Evolutionary conservation across 78 protist genomes (phyloP), one percentile per base, ranked within the genome.

Genomic region (Emiliania huxleyi): DNA sequence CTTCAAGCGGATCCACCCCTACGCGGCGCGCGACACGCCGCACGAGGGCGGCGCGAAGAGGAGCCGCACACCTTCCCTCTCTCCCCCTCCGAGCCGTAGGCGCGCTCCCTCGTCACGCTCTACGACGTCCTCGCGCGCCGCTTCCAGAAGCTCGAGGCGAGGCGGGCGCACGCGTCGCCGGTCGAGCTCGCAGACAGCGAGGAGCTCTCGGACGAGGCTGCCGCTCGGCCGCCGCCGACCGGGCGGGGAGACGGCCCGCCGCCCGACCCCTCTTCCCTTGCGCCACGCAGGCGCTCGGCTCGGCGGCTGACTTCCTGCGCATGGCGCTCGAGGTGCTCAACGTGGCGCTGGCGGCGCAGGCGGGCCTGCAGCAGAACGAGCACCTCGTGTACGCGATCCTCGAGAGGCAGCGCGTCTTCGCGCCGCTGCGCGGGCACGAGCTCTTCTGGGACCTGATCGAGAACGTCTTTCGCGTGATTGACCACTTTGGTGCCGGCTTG

Each of bases 331-430:
- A 84, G 71, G 19, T 49, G 25, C 1, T 49, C 75, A 48, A 85
- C 71, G 71, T 18, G 37, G 42, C 33, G 71, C 90, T 49, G 19
- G 1, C 56, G 89, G 0, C 11, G 25, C 6, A 22, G 49, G n/a
- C n/a, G n/a, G n/a, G n/a, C n/a, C 87, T 40, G 23, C 15, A 5
- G 35, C 46, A 8, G 45, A 40, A 37, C 46, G 48, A 6, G 35
- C 90, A 49, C 45, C 44, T 85, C 21, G 40, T 85, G 21, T 85
- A 85, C 71, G 71, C 90, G 29, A 29, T 85, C 21, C 62, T 85
- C n/a, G 73, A 85, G 45, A 69, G 90, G 33, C 23, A 29, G 18
- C 29, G 2, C 26, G 22, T 48, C 46, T 46, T 85, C 71, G 46
- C 0, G 1, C 19, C 71, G 19, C 43, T 35, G 62, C 45, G 46